Percentiles rank a stretch among this genome's conserved stretches.
Evolutionary conservation across 139 green algal genomes (phyloP).

Genomic region (Marvania coccoides): DNA sequence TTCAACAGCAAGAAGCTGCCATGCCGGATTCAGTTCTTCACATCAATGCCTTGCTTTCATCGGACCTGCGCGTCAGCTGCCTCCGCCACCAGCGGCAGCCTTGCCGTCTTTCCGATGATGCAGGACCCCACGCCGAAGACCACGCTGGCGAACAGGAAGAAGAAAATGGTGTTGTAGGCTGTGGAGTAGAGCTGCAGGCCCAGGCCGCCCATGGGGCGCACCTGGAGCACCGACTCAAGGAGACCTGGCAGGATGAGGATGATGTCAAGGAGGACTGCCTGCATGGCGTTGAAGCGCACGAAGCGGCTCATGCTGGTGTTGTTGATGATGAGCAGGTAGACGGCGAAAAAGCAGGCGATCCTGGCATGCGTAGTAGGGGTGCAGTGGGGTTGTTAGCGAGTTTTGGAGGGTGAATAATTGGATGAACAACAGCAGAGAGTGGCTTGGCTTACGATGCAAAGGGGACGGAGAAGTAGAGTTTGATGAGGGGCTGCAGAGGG

Average conservation of each 20-base stretch:
- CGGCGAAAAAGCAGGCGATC: constrained; percentile 45
- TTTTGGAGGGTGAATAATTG: not conserved
- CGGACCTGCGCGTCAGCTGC: constrained; percentile 68
- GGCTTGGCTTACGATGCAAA: constrained; percentile 9
- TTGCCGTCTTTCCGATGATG: constrained; percentile 49
- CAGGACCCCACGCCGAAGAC: constrained; percentile 67
- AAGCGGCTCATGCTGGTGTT: constrained; percentile 44
- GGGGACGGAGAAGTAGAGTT: constrained; percentile 33
- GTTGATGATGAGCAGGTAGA: constrained; percentile 37
- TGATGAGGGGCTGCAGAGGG: constrained; percentile 37
- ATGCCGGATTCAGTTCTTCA: not conserved
- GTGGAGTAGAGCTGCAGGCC: constrained; percentile 56
- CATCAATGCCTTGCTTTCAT: constrained; percentile 2
- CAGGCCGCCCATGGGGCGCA: constrained; percentile 33
- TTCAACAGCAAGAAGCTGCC: no score
- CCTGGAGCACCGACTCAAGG: constrained; percentile 37
- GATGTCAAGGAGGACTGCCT: constrained; percentile 78
- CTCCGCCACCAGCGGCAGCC: constrained; percentile 70
- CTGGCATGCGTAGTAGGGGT: not conserved
- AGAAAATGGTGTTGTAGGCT: constrained; percentile 70
- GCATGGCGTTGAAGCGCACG: constrained; percentile 74
- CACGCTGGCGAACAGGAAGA: constrained; percentile 65
- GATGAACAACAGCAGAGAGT: not conserved
- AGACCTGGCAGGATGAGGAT: constrained; percentile 66
- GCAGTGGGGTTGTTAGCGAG: not conserved